phyloP scores from a whole-genome alignment of 768 basidiomycete genomes.

The Cystofilobasidium ferigula region DNA sequence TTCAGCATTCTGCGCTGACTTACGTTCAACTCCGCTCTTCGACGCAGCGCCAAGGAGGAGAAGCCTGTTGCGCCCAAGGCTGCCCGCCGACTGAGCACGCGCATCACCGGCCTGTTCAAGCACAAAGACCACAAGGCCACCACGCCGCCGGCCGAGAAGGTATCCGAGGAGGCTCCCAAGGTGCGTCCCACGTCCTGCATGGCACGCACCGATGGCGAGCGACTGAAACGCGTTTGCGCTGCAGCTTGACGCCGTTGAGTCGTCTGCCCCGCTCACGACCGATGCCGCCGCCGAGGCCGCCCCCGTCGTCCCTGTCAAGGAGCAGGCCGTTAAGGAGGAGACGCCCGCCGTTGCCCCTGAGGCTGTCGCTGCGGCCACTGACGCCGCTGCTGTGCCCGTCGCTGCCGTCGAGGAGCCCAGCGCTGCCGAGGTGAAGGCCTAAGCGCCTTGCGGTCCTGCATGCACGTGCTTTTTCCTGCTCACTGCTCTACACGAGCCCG shows the following conservation, averaged over 20 bases:
- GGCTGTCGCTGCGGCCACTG: background rate
- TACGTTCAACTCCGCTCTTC: background rate
- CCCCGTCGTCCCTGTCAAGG: background rate
- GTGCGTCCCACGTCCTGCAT: background rate
- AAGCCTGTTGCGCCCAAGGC: constrained; percentile 23
- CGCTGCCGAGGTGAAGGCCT: background rate
- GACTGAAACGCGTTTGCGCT: background rate
- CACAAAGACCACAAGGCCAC: constrained; percentile 17
- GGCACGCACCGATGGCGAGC: background rate
- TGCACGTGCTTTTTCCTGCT: too few species aligned
- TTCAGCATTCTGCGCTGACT: background rate
- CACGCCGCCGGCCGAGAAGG: constrained; percentile 9
- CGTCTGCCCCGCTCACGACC: constrained; percentile 9
- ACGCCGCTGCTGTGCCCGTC: background rate
- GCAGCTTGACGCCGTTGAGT: constrained; percentile 16
- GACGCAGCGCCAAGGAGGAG: constrained; percentile 1
- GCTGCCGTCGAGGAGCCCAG: background rate
- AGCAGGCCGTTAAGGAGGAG: background rate
- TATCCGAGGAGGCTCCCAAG: constrained; percentile 14
- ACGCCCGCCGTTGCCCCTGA: constrained; percentile 9
- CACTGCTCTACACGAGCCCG: too few species aligned
- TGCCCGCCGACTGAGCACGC: constrained; percentile 13
- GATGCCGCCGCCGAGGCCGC: constrained; percentile 1
- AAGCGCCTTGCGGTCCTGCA: too few species aligned
- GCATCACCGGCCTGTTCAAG: constrained; percentile 24